Evolutionary conservation across 2,329 filamentous ascomycete genomes (phyloP).

Genomic region (Trichophyton simii): DNA sequence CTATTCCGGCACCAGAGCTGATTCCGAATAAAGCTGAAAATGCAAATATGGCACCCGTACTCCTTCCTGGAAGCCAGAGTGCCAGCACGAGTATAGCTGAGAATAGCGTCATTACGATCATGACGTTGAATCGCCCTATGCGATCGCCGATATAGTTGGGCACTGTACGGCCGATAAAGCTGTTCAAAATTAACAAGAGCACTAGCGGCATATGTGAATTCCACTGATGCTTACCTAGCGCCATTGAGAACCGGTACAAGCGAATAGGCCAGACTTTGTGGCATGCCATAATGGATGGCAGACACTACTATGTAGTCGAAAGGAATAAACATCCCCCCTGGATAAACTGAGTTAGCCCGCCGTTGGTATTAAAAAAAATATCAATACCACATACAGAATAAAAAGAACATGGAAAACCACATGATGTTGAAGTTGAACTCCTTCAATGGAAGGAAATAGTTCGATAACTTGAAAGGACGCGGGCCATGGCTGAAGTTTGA

Average conservation of each 20-base stretch:
- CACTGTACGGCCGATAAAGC: not conserved
- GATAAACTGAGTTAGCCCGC: not conserved
- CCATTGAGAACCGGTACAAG: slow-evolving; percentile 20
- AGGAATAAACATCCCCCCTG: slow-evolving; percentile 5
- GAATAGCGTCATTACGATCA: not conserved
- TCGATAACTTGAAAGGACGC: slow-evolving; percentile 34
- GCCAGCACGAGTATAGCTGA: not conserved
- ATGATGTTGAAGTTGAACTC: slow-evolving; percentile 37
- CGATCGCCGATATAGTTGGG: slow-evolving; percentile 1
- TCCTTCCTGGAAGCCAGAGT: not conserved
- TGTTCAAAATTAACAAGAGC: not conserved
- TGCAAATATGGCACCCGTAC: slow-evolving; percentile 34
- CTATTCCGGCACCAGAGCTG: slow-evolving; percentile 1
- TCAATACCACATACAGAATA: not conserved
- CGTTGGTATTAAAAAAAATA: not conserved
- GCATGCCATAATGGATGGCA: slow-evolving; percentile 16
- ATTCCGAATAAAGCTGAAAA: not conserved
- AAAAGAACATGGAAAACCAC: slow-evolving; percentile 39
- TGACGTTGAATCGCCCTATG: slow-evolving; percentile 1
- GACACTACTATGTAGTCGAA: slow-evolving; percentile 15
- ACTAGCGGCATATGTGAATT: not conserved
- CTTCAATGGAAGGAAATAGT: slow-evolving; percentile 37
- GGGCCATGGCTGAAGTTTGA: slow-evolving; percentile 28
- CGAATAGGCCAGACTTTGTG: slow-evolving; percentile 16
- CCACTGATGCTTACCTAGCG: slow-evolving; percentile 5